Conservation (phyloP, 2,329 filamentous ascomycete genomes). For the Verticillium klebahnii region DNA sequence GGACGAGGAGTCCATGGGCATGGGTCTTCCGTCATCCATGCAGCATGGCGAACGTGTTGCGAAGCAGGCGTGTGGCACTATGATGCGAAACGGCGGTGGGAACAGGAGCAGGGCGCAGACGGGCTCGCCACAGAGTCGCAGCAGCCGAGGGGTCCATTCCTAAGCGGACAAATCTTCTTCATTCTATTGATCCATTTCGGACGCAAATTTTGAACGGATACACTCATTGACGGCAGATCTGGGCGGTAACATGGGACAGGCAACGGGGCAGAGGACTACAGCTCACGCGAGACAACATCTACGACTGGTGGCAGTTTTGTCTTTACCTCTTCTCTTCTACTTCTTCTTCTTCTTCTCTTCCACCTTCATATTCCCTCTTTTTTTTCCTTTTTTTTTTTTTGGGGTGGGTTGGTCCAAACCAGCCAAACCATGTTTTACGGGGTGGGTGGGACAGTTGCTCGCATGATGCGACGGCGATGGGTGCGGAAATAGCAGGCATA, state of each 20-base stretch:
- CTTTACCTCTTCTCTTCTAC: background rate
- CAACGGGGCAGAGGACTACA: background rate
- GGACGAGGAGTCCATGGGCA: background rate
- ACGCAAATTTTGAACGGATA: background rate
- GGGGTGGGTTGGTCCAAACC: background rate
- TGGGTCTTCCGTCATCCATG: background rate
- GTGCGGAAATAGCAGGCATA: background rate
- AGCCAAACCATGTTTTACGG: background rate
- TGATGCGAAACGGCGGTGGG: background rate
- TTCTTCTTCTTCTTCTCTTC: background rate
- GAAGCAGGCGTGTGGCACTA: background rate
- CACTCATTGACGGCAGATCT: background rate
- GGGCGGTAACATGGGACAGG: background rate
- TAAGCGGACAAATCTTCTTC: background rate
- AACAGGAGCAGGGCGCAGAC: background rate
- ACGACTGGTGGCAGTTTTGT: background rate
- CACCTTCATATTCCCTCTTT: background rate
- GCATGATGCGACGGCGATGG: background rate
- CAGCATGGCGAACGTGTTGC: background rate
- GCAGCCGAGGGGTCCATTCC: background rate
- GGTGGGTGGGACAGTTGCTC: background rate
- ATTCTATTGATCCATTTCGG: background rate
- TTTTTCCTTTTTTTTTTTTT: background rate
- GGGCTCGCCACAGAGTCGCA: background rate
- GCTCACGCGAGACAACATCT: background rate